These are phyloP conservation scores for Aureobasidium mangrovei DNA, from an alignment of 2,329 filamentous ascomycete species.

Conservation along the genomic window DNA sequence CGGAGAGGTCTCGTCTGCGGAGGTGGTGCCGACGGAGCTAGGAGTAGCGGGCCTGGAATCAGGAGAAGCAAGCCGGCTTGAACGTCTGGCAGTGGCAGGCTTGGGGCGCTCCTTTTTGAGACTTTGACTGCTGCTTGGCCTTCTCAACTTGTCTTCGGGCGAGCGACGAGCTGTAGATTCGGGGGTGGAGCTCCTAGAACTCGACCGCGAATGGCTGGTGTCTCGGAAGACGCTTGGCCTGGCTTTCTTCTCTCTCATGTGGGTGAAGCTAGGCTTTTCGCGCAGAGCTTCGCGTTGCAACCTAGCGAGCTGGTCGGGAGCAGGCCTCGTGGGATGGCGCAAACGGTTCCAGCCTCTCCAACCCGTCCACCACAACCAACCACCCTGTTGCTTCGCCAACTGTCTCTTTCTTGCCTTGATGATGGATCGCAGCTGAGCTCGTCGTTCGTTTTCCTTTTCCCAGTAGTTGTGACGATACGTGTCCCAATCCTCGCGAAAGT, in stretches of 20 bases:
- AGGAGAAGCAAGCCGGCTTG: slow-evolving; percentile 12
- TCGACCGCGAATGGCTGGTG: slow-evolving; percentile 18
- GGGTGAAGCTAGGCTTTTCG: slow-evolving; percentile 18
- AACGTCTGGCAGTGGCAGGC: slow-evolving; percentile 1
- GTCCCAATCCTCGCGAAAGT: slow-evolving; percentile 96
- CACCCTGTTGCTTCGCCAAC: slow-evolving; percentile 58
- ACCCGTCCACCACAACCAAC: slow-evolving; percentile 82
- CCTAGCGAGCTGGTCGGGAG: slow-evolving; percentile 5
- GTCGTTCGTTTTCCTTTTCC: slow-evolving; percentile 90
- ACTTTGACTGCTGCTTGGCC: slow-evolving; percentile 12
- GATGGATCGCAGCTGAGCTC: slow-evolving; percentile 61
- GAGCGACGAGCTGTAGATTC: slow-evolving; percentile 18
- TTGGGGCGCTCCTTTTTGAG: slow-evolving; percentile 9
- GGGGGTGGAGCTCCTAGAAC: slow-evolving; percentile 29
- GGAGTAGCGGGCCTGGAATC: slow-evolving; percentile 5
- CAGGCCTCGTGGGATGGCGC: slow-evolving; percentile 13
- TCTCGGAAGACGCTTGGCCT: slow-evolving; percentile 13
- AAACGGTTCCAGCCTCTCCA: slow-evolving; percentile 48
- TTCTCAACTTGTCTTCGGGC: not conserved
- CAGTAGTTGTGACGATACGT: slow-evolving; percentile 90
- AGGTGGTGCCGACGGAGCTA: not conserved
- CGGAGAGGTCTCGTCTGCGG: not conserved
- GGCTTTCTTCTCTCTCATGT: slow-evolving; percentile 27
- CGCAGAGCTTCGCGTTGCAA: slow-evolving; percentile 10
- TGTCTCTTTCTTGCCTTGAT: slow-evolving; percentile 60